A percentile compares a stretch with the other conserved stretches of the same genome.
These are phyloP conservation scores for Lagenidium sp. DNA, from an alignment of 352 stramenopile genomes.

Conservation along the genomic window DNA sequence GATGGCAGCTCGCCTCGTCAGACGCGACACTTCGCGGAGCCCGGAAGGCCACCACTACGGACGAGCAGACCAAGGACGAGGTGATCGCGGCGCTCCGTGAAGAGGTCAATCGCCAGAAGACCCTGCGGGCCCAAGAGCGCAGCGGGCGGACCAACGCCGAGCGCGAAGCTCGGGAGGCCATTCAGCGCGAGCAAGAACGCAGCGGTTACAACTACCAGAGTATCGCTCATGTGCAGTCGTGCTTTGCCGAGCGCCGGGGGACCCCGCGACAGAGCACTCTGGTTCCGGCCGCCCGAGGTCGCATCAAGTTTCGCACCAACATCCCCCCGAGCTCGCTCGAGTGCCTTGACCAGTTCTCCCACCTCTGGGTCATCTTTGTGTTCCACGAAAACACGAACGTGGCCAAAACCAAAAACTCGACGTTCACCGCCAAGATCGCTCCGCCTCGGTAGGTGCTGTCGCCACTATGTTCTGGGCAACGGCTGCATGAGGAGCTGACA, in stretches of 20 bases:
- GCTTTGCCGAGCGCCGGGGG: slow-evolving; percentile 80
- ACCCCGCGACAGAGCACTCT: slow-evolving; percentile 76
- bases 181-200: slow-evolving; percentile 53
- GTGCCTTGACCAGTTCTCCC: slow-evolving; percentile 79
- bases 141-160: slow-evolving; percentile 65
- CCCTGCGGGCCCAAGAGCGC: slow-evolving; percentile 63
- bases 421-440: slow-evolving; percentile 75
- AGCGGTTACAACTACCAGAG: slow-evolving; percentile 62
- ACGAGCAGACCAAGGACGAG: slow-evolving; percentile 15
- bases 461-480: too few species aligned
- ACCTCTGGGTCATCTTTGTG: slow-evolving; percentile 88
- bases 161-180: slow-evolving; percentile 43
- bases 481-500: neutral
- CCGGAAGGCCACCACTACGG: too few species aligned
- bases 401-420: slow-evolving; percentile 30
- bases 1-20: slow-evolving; percentile 4
- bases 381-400: slow-evolving; percentile 90
- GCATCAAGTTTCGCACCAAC: slow-evolving; percentile 67
- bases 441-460: slow-evolving; percentile 46
- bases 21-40: neutral
- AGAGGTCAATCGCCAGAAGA: slow-evolving; percentile 63
- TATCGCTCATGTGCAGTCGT: slow-evolving; percentile 71
- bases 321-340: slow-evolving; percentile 70
- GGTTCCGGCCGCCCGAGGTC: slow-evolving; percentile 48
- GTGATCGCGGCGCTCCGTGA: slow-evolving; percentile 36